Base-by-base conservation (phyloP, 805 yeast species). In the Hanseniaspora taiwanica region DNA sequence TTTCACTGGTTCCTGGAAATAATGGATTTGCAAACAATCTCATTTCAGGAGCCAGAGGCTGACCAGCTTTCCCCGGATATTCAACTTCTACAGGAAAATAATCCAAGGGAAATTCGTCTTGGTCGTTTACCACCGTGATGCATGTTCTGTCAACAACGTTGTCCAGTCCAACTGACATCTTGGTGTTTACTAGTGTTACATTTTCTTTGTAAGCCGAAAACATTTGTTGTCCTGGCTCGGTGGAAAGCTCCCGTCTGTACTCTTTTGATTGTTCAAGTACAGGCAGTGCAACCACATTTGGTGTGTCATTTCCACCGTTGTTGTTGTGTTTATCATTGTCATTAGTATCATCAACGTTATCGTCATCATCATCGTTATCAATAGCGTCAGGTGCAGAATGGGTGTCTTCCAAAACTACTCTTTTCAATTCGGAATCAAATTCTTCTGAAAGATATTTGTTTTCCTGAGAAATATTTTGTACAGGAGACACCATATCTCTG, bases 61-160 rank as follows among this genome's bases (percentile, higher is more conserved):
- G 5, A 25, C 29, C 10, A 29, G 33, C 9, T 29, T 8, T 29
- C 4, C 52, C 53, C 7, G 62, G 59, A 44, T 58, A 58, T 40
- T 60, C 65, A 34, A 61, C 56, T 21, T 60, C 65, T 3, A 62
- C 59, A 17, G 76, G 74, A 51, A 79, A 69, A 52, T 76, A 78
- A 48, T 79, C 86, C 41, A 80, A 56, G 3, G 87, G 86, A 59
- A 79, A 79, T 51, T 78, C 86, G 44, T 77, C 80, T 37, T 73
- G 16, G 18, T 29, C 33, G 33, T 29, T 29, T 4, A n/a, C 33
- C 8, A 29, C 33, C 13, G 17, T 10, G 9, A 29, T 29, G 14
- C 33, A 29, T 4, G 16, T 29, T 29, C 33, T 29, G 33, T 29
- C 18, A n/a, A 29, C 14, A n/a, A 16, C 8, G 18, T 29, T 16